Evolutionary conservation across 2,329 filamentous ascomycete genomes (phyloP).

Genomic region (Diaporthe australafricana): DNA sequence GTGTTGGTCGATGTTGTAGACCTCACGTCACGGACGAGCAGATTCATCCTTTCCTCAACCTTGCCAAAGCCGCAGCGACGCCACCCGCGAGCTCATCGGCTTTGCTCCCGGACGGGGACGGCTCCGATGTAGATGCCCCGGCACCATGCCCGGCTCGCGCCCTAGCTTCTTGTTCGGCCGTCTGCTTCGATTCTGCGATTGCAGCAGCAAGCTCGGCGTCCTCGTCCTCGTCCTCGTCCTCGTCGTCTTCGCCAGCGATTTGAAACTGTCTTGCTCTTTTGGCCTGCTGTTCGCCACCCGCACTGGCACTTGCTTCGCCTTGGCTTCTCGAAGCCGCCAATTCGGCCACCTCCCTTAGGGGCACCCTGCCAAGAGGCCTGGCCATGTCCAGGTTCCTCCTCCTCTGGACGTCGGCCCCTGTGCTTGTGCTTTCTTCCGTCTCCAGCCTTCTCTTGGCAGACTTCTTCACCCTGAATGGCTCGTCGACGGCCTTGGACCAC

Average conservation of each 20-base stretch:
- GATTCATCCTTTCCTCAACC: slow-evolving; percentile 58
- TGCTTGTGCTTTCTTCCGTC: slow-evolving; percentile 33
- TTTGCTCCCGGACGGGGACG: slow-evolving; percentile 39
- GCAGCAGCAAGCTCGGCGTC: slow-evolving; percentile 62
- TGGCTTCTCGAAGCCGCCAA: slow-evolving; percentile 46
- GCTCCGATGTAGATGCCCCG: slow-evolving; percentile 36
- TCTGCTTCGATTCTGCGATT: slow-evolving; percentile 59
- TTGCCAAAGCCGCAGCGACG: slow-evolving; percentile 71
- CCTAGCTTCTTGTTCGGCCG: slow-evolving; percentile 46
- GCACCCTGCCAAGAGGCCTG: slow-evolving; percentile 39
- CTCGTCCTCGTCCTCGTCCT: slow-evolving; percentile 60
- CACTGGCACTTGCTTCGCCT: slow-evolving; percentile 46
- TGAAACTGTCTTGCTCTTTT: slow-evolving; percentile 49
- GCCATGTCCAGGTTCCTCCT: slow-evolving; percentile 42
- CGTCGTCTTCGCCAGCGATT: slow-evolving; percentile 47
- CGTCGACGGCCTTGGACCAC: slow-evolving; percentile 85
- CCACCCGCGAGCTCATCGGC: slow-evolving; percentile 65
- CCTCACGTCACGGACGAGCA: background rate
- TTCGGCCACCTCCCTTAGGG: slow-evolving; percentile 36
- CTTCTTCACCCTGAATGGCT: slow-evolving; percentile 84
- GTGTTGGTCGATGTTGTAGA: background rate
- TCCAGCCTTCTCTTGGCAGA: slow-evolving; percentile 63
- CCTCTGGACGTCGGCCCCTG: slow-evolving; percentile 34
- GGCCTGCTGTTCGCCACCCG: slow-evolving; percentile 13
- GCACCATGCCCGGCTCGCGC: slow-evolving; percentile 36